Conservation (phyloP, 1,284 basidiomycete species). For the Phenoliferia sp. region DNA sequence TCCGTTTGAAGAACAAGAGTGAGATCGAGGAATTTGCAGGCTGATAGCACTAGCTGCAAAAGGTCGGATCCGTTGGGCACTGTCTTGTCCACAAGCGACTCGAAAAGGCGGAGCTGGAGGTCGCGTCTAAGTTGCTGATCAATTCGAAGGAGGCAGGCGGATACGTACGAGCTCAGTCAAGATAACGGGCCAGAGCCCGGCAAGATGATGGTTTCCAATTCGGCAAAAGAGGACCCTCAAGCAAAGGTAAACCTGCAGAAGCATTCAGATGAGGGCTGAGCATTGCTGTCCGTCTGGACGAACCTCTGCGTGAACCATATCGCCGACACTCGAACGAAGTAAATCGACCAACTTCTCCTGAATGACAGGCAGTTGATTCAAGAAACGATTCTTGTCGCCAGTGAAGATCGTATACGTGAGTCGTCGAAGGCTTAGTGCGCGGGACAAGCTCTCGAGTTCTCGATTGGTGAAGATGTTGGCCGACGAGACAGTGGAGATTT, state of each 20-base stretch:
- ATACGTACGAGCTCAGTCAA: conserved; percentile 75
- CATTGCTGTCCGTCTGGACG: conserved; percentile 12
- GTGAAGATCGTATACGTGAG: conserved; percentile 79
- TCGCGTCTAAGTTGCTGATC: no score
- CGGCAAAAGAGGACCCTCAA: conserved; percentile 86
- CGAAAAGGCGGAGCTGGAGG: conserved; percentile 53
- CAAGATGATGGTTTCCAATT: conserved; percentile 83
- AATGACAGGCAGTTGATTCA: conserved; percentile 82
- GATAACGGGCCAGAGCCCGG: conserved; percentile 95
- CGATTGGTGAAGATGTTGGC: conserved; percentile 95
- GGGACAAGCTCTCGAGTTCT: conserved; percentile 84
- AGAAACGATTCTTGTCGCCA: conserved; percentile 82
- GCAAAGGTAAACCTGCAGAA: conserved; percentile 66
- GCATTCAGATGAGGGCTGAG: not conserved
- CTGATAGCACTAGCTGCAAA: conserved; percentile 73
- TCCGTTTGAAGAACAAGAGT: conserved; percentile 87
- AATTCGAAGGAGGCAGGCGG: not conserved
- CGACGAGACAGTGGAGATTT: conserved; percentile 77
- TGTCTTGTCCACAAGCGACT: conserved; percentile 45
- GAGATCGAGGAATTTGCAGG: conserved; percentile 89
- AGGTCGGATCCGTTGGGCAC: conserved; percentile 52
- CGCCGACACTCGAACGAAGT: conserved; percentile 67
- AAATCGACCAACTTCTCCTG: conserved; percentile 97
- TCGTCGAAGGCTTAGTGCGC: conserved; percentile 82
- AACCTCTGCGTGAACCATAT: conserved; percentile 86